Conservation (phyloP, 345 rosid species). For the Citrus maxima region DNA sequence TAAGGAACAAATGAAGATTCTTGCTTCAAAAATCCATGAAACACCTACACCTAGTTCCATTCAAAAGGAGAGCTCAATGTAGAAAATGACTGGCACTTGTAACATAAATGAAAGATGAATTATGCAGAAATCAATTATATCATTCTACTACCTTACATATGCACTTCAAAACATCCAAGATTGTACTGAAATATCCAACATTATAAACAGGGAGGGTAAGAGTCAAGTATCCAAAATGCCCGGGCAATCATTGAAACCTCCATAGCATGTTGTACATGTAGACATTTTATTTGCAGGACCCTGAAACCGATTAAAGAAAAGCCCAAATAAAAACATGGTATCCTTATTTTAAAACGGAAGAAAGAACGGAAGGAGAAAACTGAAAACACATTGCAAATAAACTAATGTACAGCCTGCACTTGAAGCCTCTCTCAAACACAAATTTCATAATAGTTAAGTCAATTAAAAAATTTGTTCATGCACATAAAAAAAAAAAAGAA, state of each 20-base stretch:
- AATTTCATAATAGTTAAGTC: background rate
- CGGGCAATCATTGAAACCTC: slow-evolving; percentile 70
- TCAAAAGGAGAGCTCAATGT: too few relatives aligned
- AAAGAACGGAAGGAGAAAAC: background rate
- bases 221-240: slow-evolving; percentile 80
- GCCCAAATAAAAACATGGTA: background rate
- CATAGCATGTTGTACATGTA: slow-evolving; percentile 62
- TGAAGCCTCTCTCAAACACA: background rate
- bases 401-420: background rate
- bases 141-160: slow-evolving; percentile 69
- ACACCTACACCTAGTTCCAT: too few relatives aligned
- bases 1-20: too few relatives aligned
- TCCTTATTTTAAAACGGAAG: background rate
- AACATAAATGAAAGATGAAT: too few relatives aligned
- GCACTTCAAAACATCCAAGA: slow-evolving; percentile 77
- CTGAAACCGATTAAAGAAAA: slow-evolving; percentile 31
- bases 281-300: slow-evolving; percentile 82
- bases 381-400: background rate
- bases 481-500: too few relatives aligned
- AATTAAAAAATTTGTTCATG: background rate
- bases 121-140: background rate
- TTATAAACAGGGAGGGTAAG: slow-evolving; percentile 84
- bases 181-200: slow-evolving; percentile 62
- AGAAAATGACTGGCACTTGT: too few relatives aligned
- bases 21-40: too few relatives aligned